Evolutionary conservation across 345 rosid species (phyloP).

Genomic region (Triadica sebifera): DNA sequence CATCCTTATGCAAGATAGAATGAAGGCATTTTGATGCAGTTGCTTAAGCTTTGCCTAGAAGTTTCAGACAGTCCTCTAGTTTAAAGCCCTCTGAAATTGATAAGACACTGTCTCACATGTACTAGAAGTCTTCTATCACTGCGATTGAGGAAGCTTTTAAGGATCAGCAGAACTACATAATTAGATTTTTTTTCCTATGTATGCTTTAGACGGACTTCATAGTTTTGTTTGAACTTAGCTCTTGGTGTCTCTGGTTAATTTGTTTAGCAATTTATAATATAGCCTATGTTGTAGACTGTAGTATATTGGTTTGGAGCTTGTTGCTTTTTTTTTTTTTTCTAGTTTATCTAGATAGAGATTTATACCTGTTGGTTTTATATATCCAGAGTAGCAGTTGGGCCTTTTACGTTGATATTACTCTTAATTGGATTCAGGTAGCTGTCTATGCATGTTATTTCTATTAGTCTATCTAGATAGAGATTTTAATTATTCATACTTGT

Average conservation of each 20-base stretch:
- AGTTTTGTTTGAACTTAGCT: constrained; percentile 28
- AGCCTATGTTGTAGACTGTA: constrained; percentile 44
- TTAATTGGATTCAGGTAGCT: constrained; percentile 17
- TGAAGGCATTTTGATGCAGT: constrained; percentile 35
- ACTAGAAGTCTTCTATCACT: constrained; percentile 39
- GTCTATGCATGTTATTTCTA: background rate
- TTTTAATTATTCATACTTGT: background rate
- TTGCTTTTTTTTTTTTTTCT: constrained; percentile 12
- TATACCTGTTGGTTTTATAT: background rate
- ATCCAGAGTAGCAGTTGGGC: background rate
- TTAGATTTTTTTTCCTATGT: constrained; percentile 29
- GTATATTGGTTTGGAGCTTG: constrained; percentile 27
- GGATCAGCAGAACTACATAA: constrained; percentile 30
- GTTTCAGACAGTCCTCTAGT: constrained; percentile 44
- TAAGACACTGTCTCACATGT: constrained; percentile 45
- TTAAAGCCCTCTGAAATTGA: constrained; percentile 30
- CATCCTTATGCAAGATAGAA: constrained; percentile 91
- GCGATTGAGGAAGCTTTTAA: constrained; percentile 39
- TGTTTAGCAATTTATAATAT: constrained; percentile 27
- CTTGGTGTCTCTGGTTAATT: constrained; percentile 21
- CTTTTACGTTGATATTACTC: constrained; percentile 4
- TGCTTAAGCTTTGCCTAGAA: constrained; percentile 46
- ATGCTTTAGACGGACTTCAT: constrained; percentile 27
- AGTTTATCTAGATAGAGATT: constrained; percentile 42
- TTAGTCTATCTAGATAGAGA: constrained; percentile 41